Base-by-base conservation (phyloP, 139 green algal species). In the Chlamydomonas sp. region DNA sequence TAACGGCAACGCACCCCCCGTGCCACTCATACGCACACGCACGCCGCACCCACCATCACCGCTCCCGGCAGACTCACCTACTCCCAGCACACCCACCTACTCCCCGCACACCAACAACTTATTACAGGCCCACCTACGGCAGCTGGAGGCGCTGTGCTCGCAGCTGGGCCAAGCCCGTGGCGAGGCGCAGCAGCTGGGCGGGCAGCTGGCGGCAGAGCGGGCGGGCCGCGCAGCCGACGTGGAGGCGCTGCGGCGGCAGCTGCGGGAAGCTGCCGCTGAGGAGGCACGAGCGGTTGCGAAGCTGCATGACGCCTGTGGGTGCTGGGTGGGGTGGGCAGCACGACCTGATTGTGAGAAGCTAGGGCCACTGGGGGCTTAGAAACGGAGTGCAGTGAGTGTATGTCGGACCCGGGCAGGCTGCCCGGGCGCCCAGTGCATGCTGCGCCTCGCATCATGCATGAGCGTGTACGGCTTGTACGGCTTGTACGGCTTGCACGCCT, bases 241-340 rank as follows among this genome's bases (percentile, higher is more conserved):
- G 68, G 80, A 15, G 18, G 58, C 14, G 14, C 69, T 85, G 68
- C 73, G 63, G 60, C 59, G 17, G 80, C 68, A 69, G 80, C 80
- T 85, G 16, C 2, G 14, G 68, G 68, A 61, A 59, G 17, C 17
- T 0, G 80, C 17, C 20, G 67, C 2, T 17, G 68, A 68, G 60
- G 59, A 58, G 58, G 59, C 80, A 8, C 68, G 68, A 18, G 68
- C 78, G 58, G 80, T 78, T 58, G 68, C 80, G 60, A 68, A 1
- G 17, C 80, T 85, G 69, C 80, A 85, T 17, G 80, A 85, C 59
- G 78, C 17, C 80, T 85, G 80, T 85, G 69, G 15, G 79, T 49
- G 15, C 4, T 10, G 69, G 69, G 12, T 4, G 69, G 12, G 9
- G 69, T 15, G 9, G 9, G 14, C 14, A 6, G 69, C n/a, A n/a